Base-by-base conservation (phyloP, 1,139 yeast genomes). In the Suhomyces yuchorum region DNA sequence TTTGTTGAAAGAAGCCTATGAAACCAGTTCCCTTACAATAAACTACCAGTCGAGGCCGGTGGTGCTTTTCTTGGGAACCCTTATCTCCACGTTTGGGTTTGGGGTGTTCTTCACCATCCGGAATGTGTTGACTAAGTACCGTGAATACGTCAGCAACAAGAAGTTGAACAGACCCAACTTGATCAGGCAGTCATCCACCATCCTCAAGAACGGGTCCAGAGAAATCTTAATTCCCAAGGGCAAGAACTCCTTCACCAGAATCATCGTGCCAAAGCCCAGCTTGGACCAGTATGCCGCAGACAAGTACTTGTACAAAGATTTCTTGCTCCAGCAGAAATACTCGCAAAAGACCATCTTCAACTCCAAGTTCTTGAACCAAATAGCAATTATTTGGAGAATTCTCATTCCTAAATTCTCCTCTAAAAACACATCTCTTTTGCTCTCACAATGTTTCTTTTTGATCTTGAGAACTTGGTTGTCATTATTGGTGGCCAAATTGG, bases 381-480 rank as follows among this genome's bases (percentile, higher is more conserved):
- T 90, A 54, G 70, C 75, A 32, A 89, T 92, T 30, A 80, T 92
- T 39, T 87, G 96, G 88, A 78, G 83, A 56, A 87, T 92, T 40
- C 73, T 92, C 56, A 84, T 91, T 8, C 98, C 97, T 0, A 80
- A 81, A 51, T 66, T 87, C 49, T 77, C 80, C 48, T 82, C 87
- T 55, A 84, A 82, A 60, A 89, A 89, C 59, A 75, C 92, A 0
- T 77, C 82, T 18, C 68, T 89, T 43, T 70, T 92, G 42, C 63
- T 81, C 2, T 74, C 90, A 7, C 97, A 92, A 60, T 83, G 95
- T 47, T 75, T 83, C 53, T 88, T 90, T 60, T 75, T 92, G 47
- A 75, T 89, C 26, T 74, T 90, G 54, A 77, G 98, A 67, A 92
- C 98, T 0, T 92, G 93, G 87, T 75, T 92, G 50, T 87, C 96